phyloP scores from a whole-genome alignment of 2,329 filamentous ascomycete genomes.

The Phialocephala subalpina region DNA sequence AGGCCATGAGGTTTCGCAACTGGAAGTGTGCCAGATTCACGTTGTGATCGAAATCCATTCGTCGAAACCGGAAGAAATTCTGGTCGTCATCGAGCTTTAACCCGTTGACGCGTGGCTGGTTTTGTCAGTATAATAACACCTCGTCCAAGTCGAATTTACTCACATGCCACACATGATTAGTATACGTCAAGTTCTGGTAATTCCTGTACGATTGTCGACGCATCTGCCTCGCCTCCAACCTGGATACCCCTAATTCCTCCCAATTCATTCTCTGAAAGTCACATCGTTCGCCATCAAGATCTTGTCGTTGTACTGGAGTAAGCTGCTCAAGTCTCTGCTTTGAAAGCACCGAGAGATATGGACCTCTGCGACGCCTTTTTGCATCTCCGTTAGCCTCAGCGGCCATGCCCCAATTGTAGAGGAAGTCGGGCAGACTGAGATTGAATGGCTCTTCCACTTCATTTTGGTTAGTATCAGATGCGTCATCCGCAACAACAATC shows the following conservation, averaged over 20 bases:
- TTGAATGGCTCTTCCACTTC: conserved; percentile 52
- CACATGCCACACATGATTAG: conserved; percentile 55
- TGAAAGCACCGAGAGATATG: conserved; percentile 29
- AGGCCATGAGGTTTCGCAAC: conserved; percentile 67
- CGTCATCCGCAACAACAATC: conserved; percentile 25
- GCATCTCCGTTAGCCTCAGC: conserved; percentile 14
- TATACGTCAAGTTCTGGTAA: conserved; percentile 60
- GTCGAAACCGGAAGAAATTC: conserved; percentile 64
- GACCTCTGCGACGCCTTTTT: conserved; percentile 29
- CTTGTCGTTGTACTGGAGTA: conserved; percentile 47
- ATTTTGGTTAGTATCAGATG: conserved; percentile 39
- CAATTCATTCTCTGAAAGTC: conserved; percentile 70
- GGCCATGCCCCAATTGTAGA: conserved; percentile 53
- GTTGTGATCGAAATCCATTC: conserved; percentile 62
- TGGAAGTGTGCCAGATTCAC: conserved; percentile 71
- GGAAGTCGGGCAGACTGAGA: conserved; percentile 57
- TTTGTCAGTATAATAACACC: not conserved
- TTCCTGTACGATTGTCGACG: conserved; percentile 62
- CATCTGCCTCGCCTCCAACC: conserved; percentile 55
- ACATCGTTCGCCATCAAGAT: conserved; percentile 62
- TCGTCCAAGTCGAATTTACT: conserved; percentile 41
- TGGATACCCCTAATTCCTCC: conserved; percentile 59
- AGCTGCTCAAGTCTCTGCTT: conserved; percentile 32
- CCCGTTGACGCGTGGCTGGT: conserved; percentile 32
- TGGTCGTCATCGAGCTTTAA: conserved; percentile 36